Evolutionary conservation across 306 rosid species (phyloP).

Genomic region (Comarum palustre): DNA sequence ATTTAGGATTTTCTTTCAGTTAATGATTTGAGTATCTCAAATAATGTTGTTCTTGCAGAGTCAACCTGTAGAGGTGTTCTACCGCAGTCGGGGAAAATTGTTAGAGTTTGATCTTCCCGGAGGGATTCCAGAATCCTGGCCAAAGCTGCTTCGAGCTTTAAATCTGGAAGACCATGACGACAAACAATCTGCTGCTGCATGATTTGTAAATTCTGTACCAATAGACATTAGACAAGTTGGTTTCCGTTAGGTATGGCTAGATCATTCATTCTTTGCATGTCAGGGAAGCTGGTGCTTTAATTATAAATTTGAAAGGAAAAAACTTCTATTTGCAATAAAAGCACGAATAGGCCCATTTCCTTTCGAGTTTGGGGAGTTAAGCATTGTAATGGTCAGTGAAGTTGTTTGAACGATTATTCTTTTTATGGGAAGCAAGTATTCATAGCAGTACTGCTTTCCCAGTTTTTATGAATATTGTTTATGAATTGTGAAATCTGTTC

Average conservation of each 20-base stretch:
- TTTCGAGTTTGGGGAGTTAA: conserved; percentile 14
- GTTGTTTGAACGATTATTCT: neutral
- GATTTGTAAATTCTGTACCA: conserved; percentile 4
- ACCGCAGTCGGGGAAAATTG: conserved; percentile 41
- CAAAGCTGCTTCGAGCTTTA: conserved; percentile 50
- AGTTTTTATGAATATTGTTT: neutral
- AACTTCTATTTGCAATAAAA: conserved; percentile 19
- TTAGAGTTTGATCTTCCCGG: conserved; percentile 50
- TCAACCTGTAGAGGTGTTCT: conserved; percentile 45
- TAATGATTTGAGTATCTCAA: neutral
- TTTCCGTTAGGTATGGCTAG: conserved; percentile 20
- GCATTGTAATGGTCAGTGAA: neutral
- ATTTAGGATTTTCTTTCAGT: neutral
- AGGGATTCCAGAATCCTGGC: conserved; percentile 57
- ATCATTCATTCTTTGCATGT: conserved; percentile 31
- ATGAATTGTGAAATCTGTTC: neutral
- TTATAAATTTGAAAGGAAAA: conserved; percentile 1
- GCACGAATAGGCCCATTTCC: neutral
- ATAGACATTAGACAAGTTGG: neutral
- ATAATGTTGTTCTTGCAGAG: conserved; percentile 34
- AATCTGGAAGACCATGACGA: conserved; percentile 37
- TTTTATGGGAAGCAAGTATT: neutral
- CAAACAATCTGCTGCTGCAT: conserved; percentile 41
- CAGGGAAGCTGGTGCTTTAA: conserved; percentile 14
- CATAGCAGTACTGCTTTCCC: neutral